Conservation (phyloP, 805 yeast genomes). For the Deakozyma indianensis region DNA sequence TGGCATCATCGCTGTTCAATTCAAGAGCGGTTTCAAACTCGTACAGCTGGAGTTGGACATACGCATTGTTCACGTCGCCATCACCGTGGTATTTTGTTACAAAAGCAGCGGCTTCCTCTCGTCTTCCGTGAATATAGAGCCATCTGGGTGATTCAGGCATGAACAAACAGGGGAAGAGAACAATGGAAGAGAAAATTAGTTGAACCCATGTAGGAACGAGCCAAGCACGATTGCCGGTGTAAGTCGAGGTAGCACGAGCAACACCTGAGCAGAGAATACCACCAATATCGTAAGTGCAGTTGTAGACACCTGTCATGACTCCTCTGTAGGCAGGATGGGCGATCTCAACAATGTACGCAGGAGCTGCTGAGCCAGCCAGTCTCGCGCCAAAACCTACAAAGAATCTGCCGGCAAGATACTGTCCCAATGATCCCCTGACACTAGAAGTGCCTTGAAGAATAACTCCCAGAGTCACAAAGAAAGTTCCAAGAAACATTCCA, state of each 20-base stretch:
- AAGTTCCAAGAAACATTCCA: constrained; percentile 6
- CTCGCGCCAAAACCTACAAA: constrained; percentile 8
- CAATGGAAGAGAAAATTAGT: constrained; percentile 8
- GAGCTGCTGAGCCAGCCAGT: constrained; percentile 7
- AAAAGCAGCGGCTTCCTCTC: constrained; percentile 8
- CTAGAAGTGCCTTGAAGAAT: constrained; percentile 6
- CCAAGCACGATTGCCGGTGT: constrained; percentile 10
- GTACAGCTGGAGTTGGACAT: constrained; percentile 8
- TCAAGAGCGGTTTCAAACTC: constrained; percentile 10
- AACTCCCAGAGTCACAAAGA: constrained; percentile 6
- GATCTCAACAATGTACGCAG: constrained; percentile 8
- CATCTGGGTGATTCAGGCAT: constrained; percentile 14
- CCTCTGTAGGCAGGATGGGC: constrained; percentile 12
- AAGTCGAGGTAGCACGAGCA: constrained; percentile 7
- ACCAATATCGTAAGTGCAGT: constrained; percentile 8
- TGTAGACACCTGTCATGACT: constrained; percentile 10
- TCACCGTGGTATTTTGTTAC: constrained; percentile 10
- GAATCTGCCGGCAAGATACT: constrained; percentile 10
- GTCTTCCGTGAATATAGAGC: constrained; percentile 9
- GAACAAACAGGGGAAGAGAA: constrained; percentile 5
- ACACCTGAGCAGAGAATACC: constrained; percentile 10
- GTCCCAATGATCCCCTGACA: constrained; percentile 3
- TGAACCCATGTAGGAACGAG: constrained; percentile 13
- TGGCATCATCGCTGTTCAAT: constrained; percentile 9
- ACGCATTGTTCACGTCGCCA: constrained; percentile 2